These are phyloP conservation scores for Globisporangium cylindrosporum DNA, from an alignment of 352 stramenopile species.

Conservation along the genomic window DNA sequence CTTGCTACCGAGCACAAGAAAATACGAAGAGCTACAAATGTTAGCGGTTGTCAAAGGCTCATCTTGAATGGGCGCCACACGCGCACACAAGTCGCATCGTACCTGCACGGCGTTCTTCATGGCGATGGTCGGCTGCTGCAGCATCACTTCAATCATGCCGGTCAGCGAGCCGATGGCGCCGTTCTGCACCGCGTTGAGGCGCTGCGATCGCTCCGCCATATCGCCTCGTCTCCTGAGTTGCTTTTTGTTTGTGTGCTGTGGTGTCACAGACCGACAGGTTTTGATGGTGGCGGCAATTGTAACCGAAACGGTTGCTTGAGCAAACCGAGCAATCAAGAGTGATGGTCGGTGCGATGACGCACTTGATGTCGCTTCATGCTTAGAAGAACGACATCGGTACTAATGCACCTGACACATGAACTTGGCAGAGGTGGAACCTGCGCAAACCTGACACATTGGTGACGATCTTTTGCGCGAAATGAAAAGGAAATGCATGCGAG, in stretches of 20 bases:
- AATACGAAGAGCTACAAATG: background rate
- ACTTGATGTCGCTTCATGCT: background rate
- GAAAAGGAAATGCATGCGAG: background rate
- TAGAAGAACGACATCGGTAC: background rate
- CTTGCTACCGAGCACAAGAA: constrained; percentile 37
- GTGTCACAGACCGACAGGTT: background rate
- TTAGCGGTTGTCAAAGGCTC: background rate
- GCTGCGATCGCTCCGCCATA: constrained; percentile 44
- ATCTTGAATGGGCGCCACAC: background rate
- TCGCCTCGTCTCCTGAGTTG: background rate
- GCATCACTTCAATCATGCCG: constrained; percentile 80
- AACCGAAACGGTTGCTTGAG: background rate
- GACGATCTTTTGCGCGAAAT: no score
- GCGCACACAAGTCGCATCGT: background rate
- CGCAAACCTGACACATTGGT: no score
- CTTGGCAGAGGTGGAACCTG: no score
- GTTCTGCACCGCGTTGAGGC: constrained; percentile 69
- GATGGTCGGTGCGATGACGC: background rate
- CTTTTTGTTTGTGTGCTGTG: background rate
- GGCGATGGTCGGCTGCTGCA: constrained; percentile 82
- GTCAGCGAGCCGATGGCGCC: constrained; percentile 73
- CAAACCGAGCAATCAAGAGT: background rate
- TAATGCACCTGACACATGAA: background rate
- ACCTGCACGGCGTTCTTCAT: constrained; percentile 83
- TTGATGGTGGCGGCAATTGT: background rate